phyloP scores from a whole-genome alignment of 179 eudicot species.

The Carnegiea gigantea region DNA sequence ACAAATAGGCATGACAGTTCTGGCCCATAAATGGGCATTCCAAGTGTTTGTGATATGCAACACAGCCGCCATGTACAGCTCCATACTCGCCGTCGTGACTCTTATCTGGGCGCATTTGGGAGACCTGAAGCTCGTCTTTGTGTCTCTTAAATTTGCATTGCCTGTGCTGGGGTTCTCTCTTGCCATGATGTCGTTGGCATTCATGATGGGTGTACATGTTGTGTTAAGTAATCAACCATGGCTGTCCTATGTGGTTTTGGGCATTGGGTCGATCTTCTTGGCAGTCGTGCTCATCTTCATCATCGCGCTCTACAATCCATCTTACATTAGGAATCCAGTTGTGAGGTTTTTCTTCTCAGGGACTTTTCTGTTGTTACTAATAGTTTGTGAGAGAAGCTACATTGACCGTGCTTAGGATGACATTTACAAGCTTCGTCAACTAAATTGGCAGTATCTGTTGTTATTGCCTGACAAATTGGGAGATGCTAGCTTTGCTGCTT shows the following conservation, averaged over 20 bases:
- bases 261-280: conserved; percentile 11
- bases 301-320: conserved; percentile 14
- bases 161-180: conserved; percentile 16
- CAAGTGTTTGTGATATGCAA: conserved; percentile 29
- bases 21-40: conserved; percentile 8
- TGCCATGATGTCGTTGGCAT: conserved; percentile 16
- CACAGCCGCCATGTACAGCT: conserved; percentile 34
- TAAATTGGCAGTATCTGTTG: too few species aligned
- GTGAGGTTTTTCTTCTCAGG: conserved; percentile 15
- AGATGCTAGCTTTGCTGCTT: too few species aligned
- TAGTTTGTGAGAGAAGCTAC: conserved; percentile 15
- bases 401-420: too few species aligned
- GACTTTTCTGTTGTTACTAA: conserved; percentile 7
- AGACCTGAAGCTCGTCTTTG: conserved; percentile 21
- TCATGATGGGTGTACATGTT: conserved; percentile 12
- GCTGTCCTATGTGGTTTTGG: conserved; percentile 11
- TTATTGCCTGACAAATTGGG: too few species aligned
- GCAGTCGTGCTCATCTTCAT: conserved; percentile 7
- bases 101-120: conserved; percentile 35
- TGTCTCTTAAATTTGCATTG: conserved; percentile 4
- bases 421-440: too few species aligned
- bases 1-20: conserved; percentile 22
- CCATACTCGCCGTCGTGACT: conserved; percentile 16
- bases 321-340: conserved; percentile 6
- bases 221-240: conserved; percentile 4